Evolutionary conservation across 169 alveolate genomes (phyloP).

Genomic region (Eimeria tenella): DNA sequence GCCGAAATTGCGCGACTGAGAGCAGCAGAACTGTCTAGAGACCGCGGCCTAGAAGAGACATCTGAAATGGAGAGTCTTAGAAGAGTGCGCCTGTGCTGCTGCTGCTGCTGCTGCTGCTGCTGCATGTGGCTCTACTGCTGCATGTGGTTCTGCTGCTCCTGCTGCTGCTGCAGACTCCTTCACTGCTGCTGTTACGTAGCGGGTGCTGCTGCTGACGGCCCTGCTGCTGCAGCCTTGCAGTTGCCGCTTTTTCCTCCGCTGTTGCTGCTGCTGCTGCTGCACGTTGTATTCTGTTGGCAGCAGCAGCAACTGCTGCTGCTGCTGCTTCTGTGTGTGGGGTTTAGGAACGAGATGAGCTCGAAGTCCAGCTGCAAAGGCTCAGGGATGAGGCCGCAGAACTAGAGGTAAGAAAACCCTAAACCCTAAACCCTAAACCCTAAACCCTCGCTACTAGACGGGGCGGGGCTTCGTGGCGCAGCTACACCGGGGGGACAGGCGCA

Average conservation of each 20-base stretch:
- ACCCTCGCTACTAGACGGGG: too few relatives aligned
- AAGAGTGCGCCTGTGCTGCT: neutral
- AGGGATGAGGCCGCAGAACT: neutral
- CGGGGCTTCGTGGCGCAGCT: too few relatives aligned
- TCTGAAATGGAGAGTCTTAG: neutral
- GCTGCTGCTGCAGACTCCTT: neutral
- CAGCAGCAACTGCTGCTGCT: neutral
- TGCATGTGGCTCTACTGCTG: neutral
- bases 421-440: too few relatives aligned
- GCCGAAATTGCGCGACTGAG: neutral
- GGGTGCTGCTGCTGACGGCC: too few relatives aligned
- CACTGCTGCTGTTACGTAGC: too few relatives aligned
- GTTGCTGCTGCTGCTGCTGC: too few relatives aligned
- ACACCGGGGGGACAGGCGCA: too few relatives aligned
- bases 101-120: neutral
- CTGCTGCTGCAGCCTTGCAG: too few relatives aligned
- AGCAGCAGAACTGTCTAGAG: neutral
- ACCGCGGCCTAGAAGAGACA: neutral
- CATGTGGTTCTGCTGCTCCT: neutral
- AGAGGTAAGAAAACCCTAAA: neutral
- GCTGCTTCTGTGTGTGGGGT: neutral
- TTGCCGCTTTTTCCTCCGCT: too few relatives aligned
- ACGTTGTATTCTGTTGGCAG: neutral
- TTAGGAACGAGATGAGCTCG: neutral
- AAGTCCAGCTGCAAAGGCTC: neutral